Evolutionary conservation across 352 stramenopile genomes (phyloP).

Genomic region (Phytophthora palmivora): DNA sequence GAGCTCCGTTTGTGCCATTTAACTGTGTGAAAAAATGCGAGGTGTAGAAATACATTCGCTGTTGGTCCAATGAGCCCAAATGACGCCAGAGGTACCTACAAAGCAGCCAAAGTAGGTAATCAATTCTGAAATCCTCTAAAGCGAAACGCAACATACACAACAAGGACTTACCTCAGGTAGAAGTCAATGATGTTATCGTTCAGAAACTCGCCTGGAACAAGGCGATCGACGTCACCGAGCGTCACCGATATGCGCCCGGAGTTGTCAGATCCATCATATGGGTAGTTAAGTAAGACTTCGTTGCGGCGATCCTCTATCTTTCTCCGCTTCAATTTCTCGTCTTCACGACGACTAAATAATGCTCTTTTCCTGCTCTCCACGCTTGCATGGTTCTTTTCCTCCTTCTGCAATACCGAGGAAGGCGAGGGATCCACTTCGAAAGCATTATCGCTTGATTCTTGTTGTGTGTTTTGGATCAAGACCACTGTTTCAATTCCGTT

Average conservation of each 20-base stretch:
- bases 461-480: constrained; percentile 18
- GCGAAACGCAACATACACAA: no score
- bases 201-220: constrained; percentile 92
- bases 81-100: constrained; percentile 76
- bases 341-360: constrained; percentile 21
- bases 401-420: constrained; percentile 11
- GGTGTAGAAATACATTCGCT: constrained; percentile 93
- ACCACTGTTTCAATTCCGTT: constrained; percentile 5
- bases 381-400: constrained; percentile 22
- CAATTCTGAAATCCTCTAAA: no score
- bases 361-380: constrained; percentile 29
- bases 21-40: constrained; percentile 96
- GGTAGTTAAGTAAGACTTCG: constrained; percentile 65
- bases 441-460: constrained; percentile 2
- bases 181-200: constrained; percentile 95
- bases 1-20: constrained; percentile 49
- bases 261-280: constrained; percentile 60
- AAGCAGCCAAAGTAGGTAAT: constrained; percentile 5
- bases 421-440: neutral
- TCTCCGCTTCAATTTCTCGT: constrained; percentile 28
- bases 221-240: constrained; percentile 86
- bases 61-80: constrained; percentile 60
- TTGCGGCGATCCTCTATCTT: constrained; percentile 45
- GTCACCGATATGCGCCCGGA: constrained; percentile 73
- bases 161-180: constrained; percentile 78